Conservation (phyloP, 1,139 yeast genomes). For the Kazachstania sp. region DNA sequence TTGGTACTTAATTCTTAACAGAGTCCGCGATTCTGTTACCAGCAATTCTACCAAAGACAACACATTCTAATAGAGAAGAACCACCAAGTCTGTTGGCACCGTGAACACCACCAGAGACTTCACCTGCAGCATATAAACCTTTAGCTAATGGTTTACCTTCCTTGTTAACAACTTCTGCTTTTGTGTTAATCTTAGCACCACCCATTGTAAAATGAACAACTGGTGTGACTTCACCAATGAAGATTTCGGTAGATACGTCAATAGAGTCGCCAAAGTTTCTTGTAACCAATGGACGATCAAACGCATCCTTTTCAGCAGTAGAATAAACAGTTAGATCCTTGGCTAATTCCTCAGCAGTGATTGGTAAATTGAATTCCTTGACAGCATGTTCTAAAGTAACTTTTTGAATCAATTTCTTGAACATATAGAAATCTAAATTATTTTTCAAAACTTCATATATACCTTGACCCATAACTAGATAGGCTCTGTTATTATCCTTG, state of each 20-base stretch:
- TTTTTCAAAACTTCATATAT: constrained; percentile 32
- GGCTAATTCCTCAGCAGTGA: constrained; percentile 37
- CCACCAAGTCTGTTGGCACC: constrained; percentile 75
- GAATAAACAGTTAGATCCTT: constrained; percentile 42
- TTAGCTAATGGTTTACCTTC: constrained; percentile 38
- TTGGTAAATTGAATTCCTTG: constrained; percentile 30
- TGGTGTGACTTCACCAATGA: constrained; percentile 47
- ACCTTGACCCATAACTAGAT: constrained; percentile 32
- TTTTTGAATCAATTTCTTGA: constrained; percentile 54
- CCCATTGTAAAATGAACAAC: constrained; percentile 87
- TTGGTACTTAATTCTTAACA: neutral
- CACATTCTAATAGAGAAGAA: constrained; percentile 68
- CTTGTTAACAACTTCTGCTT: constrained; percentile 46
- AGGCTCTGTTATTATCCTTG: constrained; percentile 36
- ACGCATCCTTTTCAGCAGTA: constrained; percentile 26
- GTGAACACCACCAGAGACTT: constrained; percentile 76
- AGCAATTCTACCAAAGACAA: constrained; percentile 59
- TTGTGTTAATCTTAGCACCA: constrained; percentile 59
- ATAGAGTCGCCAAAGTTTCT: constrained; percentile 27
- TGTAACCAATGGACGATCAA: constrained; percentile 27
- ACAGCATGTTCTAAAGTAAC: constrained; percentile 44
- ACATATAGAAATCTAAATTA: constrained; percentile 58
- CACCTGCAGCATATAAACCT: constrained; percentile 72
- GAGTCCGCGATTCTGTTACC: constrained; percentile 25
- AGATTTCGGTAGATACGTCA: constrained; percentile 23